phyloP scores from a whole-genome alignment of 768 basidiomycete species.

The Tylopilus vinaceipallidus region DNA sequence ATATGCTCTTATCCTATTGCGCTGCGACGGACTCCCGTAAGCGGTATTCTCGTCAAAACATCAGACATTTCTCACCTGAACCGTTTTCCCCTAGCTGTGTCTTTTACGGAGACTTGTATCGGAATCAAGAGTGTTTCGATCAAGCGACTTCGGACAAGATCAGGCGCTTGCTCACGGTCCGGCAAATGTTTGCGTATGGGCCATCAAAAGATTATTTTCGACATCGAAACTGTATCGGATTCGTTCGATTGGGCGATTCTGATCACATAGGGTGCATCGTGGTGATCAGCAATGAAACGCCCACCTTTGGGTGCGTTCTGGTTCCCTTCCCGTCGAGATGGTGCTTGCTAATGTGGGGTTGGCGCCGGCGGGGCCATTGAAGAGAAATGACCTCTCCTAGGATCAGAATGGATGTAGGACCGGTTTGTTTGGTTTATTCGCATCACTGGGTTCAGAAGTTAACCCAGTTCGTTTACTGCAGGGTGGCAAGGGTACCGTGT shows the following conservation, averaged over 20 bases:
- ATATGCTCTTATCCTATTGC: constrained; percentile 76
- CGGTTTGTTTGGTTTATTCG: constrained; percentile 39
- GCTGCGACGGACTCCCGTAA: constrained; percentile 70
- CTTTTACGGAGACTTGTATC: constrained; percentile 85
- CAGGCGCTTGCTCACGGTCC: constrained; percentile 52
- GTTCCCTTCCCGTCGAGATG: not conserved
- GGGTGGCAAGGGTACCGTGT: constrained; percentile 37
- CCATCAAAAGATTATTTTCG: constrained; percentile 56
- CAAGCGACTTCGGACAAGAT: constrained; percentile 50
- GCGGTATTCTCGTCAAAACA: constrained; percentile 26
- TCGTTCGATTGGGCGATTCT: constrained; percentile 62
- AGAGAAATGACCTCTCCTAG: constrained; percentile 28
- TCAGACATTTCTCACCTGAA: not conserved
- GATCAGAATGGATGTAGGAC: constrained; percentile 64
- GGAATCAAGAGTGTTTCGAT: constrained; percentile 65
- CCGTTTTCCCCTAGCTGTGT: constrained; percentile 57
- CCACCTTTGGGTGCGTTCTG: constrained; percentile 15
- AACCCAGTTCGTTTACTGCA: constrained; percentile 21
- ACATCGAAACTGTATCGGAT: constrained; percentile 68
- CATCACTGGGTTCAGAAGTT: not conserved
- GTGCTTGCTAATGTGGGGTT: not conserved
- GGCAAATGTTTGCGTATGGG: constrained; percentile 70
- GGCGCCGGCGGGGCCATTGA: not conserved
- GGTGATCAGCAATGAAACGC: constrained; percentile 56
- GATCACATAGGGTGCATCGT: constrained; percentile 64